Evolutionary conservation across 306 rosid genomes (phyloP), one percentile per base, ranked within the genome.

Genomic region (Citrullus amarus): DNA sequence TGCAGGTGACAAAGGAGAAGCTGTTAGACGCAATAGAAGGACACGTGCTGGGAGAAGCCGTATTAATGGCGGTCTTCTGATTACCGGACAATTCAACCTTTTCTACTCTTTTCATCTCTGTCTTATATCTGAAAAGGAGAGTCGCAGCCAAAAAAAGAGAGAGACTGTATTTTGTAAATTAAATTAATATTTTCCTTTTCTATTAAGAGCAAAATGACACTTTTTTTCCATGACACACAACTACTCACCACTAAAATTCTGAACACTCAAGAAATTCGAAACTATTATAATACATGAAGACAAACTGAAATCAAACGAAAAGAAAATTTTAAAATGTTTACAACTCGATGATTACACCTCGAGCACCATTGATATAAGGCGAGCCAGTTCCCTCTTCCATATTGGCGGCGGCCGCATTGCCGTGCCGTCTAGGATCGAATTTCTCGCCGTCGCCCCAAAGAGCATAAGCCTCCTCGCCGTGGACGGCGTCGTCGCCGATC

Each of bases 391-490:
- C 17, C 50, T 70, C 84, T 12, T 78, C 88, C 2, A 51, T 63
- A 17, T 80, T 39, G 8, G 48, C 6, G 8, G 48, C 6, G 2
- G 88, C 59, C 6, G 78, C 57, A 41, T 77, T 74, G 83, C 96
- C 96, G 84, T 95, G 99, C 75, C 78, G 87, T 3, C 95, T 91
- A 0, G 97, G 96, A 69, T 92, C 99, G 60, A 81, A 95, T 81
- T 85, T 95, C 48, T 95, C 99, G 10, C 99, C 99, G 17, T 95
- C 99, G 17, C 97, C 99, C 99, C 99, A 95, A 34, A 95, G 97
- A 3, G 97, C 99, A 48, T 92, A 95, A 54, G 99, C 99, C 79
- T 92, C 97, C 81, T 95, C 99, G 0, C 99, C 99, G 43, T 95
- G 99, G 67, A 87, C 97, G 0, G 99, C 99, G 1, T 95, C 99